phyloP scores from a whole-genome alignment of 352 stramenopile species.

The Phytophthora podocarpi region DNA sequence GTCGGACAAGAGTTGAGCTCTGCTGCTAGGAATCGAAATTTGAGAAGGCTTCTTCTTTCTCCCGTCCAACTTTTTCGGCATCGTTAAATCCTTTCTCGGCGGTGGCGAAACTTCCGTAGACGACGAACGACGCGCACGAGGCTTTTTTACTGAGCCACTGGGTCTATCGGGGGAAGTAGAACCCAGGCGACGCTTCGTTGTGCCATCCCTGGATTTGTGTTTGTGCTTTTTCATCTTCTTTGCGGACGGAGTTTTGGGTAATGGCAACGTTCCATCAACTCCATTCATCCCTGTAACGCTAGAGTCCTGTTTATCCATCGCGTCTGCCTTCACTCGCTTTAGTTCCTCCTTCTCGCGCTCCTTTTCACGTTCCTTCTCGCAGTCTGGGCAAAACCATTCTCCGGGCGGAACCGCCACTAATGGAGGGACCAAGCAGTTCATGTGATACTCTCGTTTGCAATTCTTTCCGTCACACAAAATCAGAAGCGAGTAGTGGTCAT shows the following conservation, averaged over 20 bases:
- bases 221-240: conserved; percentile 71
- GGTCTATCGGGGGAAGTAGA: conserved; percentile 48
- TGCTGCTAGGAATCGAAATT: conserved; percentile 44
- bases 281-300: conserved; percentile 20
- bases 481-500: conserved; percentile 80
- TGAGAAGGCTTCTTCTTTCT: conserved; percentile 49
- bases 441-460: conserved; percentile 88
- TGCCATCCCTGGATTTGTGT: conserved; percentile 53
- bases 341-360: conserved; percentile 47
- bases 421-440: conserved; percentile 80
- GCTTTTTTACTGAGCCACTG: conserved; percentile 47
- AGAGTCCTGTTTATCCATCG: conserved; percentile 25
- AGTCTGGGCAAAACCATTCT: conserved; percentile 84
- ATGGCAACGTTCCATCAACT: conserved; percentile 12
- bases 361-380: conserved; percentile 51
- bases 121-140: conserved; percentile 43
- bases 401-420: conserved; percentile 64
- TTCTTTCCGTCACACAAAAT: conserved; percentile 86
- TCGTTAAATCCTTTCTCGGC: conserved; percentile 33
- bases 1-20: conserved; percentile 36
- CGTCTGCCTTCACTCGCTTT: conserved; percentile 34
- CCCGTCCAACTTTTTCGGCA: conserved; percentile 39
- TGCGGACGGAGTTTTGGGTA: conserved; percentile 18
- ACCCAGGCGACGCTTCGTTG: conserved; percentile 61
- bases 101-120: conserved; percentile 51